Base-by-base conservation (phyloP, 169 alveolate species). In the Eimeria acervulina region DNA sequence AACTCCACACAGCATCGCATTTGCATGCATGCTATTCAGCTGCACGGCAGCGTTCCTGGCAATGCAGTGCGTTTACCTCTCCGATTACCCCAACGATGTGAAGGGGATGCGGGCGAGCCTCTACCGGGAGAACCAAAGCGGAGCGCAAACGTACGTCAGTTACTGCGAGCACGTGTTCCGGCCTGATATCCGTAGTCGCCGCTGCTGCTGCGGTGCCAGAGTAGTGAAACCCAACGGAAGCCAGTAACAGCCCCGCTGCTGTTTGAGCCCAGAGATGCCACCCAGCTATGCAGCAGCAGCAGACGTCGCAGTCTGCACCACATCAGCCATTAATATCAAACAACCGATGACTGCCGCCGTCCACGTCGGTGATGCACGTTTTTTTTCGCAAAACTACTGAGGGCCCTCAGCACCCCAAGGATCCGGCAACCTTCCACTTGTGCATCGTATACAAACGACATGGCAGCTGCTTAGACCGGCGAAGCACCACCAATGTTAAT, bases 61-160 rank as follows among this genome's bases (percentile, higher is more conserved):
- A 12, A 13, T 12, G 51, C 4, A 19, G 51, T 36, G 2, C 36
- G 47, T 74, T 26, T 36, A 92, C 95, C 83, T 81, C 90, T 26
- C 90, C 90, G 33, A 59, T 28, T 72, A 92, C 52, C 26, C 95
- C 95, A 38, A 55, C 70, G 68, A 92, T 92, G 42, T 52, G 81
- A 8, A 92, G 91, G 31, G 95, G 95, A 83, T 92, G 95, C 23
- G 95, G 95, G 44, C 80, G 63, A 28, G 83, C 63, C 83, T 92
- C 95, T n/a, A 92, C 72, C 26, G 80, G 95, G 26, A 92, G 95
- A 26, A 78, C 90, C 90, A 92, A 74, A 26, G 91, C 70, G 13
- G 83, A 92, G 15, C 95, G 78, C 63, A 81, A 21, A 40, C 63
- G 80, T 23, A 92, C 91, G 83, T 92, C 95, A 7, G 91, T 83